Evolutionary conservation across 1,139 yeast genomes (phyloP).

Genomic region (Nadsonia starkeyi-henricii): DNA sequence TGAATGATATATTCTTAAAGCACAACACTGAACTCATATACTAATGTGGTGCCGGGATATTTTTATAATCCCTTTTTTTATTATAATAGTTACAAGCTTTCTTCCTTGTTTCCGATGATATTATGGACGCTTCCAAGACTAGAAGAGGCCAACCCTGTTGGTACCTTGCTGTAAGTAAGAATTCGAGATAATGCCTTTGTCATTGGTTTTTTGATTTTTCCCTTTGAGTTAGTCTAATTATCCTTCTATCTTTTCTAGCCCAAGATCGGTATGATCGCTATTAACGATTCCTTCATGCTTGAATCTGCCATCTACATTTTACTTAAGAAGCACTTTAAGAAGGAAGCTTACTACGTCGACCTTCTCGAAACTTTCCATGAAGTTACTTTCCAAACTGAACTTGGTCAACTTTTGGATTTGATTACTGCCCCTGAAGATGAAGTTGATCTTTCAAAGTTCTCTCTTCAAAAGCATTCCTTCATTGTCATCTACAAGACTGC

Average conservation of each 20-base stretch:
- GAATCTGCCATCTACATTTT: constrained; percentile 88
- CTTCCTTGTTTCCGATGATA: constrained; percentile 95
- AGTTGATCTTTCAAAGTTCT: constrained; percentile 78
- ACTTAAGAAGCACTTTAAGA: constrained; percentile 76
- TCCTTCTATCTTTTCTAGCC: constrained; percentile 25
- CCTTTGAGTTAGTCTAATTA: not conserved
- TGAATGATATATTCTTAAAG: not conserved
- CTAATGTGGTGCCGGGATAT: not conserved
- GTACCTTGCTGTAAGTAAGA: constrained; percentile 37
- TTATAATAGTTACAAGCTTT: constrained; percentile 61
- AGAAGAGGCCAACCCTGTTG: constrained; percentile 99
- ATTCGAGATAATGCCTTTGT: too few relatives aligned
- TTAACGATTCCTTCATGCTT: constrained; percentile 93
- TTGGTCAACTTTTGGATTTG: constrained; percentile 90
- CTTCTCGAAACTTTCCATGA: constrained; percentile 71
- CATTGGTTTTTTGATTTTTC: too few relatives aligned
- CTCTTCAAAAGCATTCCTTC: constrained; percentile 81
- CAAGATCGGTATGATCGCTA: constrained; percentile 82
- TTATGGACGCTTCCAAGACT: constrained; percentile 95
- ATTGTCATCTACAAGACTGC: constrained; percentile 97
- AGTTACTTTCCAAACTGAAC: constrained; percentile 93
- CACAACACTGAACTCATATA: not conserved
- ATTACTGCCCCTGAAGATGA: constrained; percentile 94
- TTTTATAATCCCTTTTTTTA: not conserved
- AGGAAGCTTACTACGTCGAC: constrained; percentile 75